Evolutionary conservation across 2,329 filamentous ascomycete genomes (phyloP), one percentile per base, ranked within the genome.

Genomic region (Camillea tinctor): DNA sequence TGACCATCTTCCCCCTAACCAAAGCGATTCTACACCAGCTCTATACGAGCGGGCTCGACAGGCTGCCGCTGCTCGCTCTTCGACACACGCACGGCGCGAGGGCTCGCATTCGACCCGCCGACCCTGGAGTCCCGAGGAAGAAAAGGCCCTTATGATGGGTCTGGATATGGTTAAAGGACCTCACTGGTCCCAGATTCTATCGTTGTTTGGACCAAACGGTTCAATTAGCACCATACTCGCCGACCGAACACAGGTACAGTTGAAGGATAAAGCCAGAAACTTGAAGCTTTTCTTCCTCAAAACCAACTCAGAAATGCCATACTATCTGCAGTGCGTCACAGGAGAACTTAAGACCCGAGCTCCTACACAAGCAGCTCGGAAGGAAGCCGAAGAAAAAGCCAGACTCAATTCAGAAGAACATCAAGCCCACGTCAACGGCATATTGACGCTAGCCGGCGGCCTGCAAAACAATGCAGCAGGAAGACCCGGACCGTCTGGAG

Each of bases 221-320:
- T 90, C 88, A 0, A 85, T 94, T 22, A 93, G 88, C 52, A 89
- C 94, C 67, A 90, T 94, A 22, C 81, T 96, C 20, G 94, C 93
- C 67, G 93, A 96, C 72, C 85, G 92, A 36, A 96, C 93, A 51
- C 92, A 97, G 71, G 93, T 97, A 0, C 93, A 96, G 72, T 81
- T 96, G 13, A 97, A 97, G 74, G 92, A 97, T 72, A 97, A 97
- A 75, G 92, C 92, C 0, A 83, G 92, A 54, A 97, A 97, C 65
- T 77, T 96, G 54, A 97, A 96, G 74, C 78, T 97, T 0, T 96
- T 95, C 77, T 96, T 96, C 75, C 78, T 97, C 57, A 97, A 97
- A 78, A 94, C 90, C 19, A 92, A 92, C 56, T 93, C 92, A 4
- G 93, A 97, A 69, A 93, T 97, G 73, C 93, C 93, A 0, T 92